Conservation (phyloP, 2,329 filamentous ascomycete species). For the Nigrograna mackinnonii region DNA sequence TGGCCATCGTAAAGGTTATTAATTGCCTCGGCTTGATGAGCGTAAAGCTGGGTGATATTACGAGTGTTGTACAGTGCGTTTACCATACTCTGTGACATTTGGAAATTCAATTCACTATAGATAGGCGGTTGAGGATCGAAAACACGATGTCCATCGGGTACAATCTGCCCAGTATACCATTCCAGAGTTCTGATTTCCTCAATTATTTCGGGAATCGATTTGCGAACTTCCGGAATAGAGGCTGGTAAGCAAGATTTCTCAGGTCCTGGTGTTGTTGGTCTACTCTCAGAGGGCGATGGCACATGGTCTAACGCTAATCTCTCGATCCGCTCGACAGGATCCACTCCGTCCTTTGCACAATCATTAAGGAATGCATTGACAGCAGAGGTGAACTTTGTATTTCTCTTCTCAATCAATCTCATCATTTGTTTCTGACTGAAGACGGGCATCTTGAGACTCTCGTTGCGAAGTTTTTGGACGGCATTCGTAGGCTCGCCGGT, state of each 20-base stretch:
- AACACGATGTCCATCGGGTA: constrained; percentile 88
- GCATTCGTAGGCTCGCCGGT: constrained; percentile 73
- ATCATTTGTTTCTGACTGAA: constrained; percentile 94
- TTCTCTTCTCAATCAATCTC: constrained; percentile 84
- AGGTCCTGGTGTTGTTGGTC: constrained; percentile 45
- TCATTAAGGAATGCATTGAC: constrained; percentile 76
- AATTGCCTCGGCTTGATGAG: constrained; percentile 91
- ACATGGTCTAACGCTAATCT: constrained; percentile 64
- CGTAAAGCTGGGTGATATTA: constrained; percentile 82
- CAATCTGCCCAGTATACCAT: constrained; percentile 92
- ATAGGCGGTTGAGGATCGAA: constrained; percentile 84
- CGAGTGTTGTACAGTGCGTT: constrained; percentile 94
- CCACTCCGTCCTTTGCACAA: constrained; percentile 65
- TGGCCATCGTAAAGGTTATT: constrained; percentile 81
- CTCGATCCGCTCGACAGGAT: constrained; percentile 70
- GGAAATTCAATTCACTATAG: constrained; percentile 82
- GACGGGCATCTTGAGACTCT: constrained; percentile 87
- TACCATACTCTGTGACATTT: constrained; percentile 88
- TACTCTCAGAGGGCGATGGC: constrained; percentile 59
- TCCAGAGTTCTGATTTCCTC: constrained; percentile 78
- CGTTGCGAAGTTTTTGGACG: constrained; percentile 70
- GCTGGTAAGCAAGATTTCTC: constrained; percentile 60
- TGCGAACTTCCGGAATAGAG: constrained; percentile 78
- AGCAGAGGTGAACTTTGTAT: constrained; percentile 78
- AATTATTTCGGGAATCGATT: constrained; percentile 81